A percentile compares a stretch with the other conserved stretches of the same genome.
Conservation (phyloP, 1,284 basidiomycete species). For the Cerrena zonata region DNA sequence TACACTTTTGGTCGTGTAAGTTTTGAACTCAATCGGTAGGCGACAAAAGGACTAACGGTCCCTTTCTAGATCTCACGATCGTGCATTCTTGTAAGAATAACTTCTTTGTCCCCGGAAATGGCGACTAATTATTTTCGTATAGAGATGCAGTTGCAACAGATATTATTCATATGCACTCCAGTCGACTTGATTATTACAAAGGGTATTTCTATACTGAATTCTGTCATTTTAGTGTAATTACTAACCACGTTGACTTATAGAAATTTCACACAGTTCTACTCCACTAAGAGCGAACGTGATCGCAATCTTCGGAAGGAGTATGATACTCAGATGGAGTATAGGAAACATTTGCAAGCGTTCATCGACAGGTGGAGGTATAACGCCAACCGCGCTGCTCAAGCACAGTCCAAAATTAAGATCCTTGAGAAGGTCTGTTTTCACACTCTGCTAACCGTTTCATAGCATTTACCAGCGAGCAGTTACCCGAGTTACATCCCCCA, state of each 20-base stretch:
- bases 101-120: background rate
- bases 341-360: constrained; percentile 93
- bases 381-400: constrained; percentile 68
- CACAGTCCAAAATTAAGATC: constrained; percentile 87
- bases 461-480: constrained; percentile 30
- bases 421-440: constrained; percentile 73
- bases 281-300: constrained; percentile 93
- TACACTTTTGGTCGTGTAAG: constrained; percentile 89
- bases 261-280: constrained; percentile 98
- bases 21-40: too few relatives aligned
- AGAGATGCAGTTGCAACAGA: constrained; percentile 92
- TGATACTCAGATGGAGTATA: constrained; percentile 91
- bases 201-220: constrained; percentile 42
- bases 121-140: background rate
- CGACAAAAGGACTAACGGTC: too few relatives aligned
- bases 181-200: constrained; percentile 90
- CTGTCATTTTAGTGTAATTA: background rate
- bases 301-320: constrained; percentile 90
- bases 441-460: background rate
- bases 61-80: constrained; percentile 79
- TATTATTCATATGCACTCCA: constrained; percentile 95
- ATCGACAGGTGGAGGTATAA: constrained; percentile 97
- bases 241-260: constrained; percentile 38
- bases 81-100: constrained; percentile 79
- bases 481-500: constrained; percentile 90